Evolutionary conservation across 31 red algal genomes (phyloP), one percentile per base, ranked within the genome.

Genomic region (Odonthalia washingtoniensis): DNA sequence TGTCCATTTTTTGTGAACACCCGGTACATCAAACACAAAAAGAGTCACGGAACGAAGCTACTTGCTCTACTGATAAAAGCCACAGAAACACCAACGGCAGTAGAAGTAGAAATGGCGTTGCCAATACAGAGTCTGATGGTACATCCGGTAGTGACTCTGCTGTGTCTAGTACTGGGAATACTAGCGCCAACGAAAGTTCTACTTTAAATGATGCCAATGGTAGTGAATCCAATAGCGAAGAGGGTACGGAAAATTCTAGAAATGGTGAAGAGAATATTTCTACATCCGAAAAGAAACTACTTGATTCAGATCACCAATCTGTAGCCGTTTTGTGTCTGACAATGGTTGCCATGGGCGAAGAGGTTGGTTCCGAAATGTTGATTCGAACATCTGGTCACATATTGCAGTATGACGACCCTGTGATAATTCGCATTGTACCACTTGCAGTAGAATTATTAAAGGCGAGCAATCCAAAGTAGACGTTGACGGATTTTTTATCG

Each of bases 381-480:
- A 85, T 99, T 27, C 88, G 97, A 27, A 35, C 91, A 16, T 99
- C 92, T 72, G 94, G 78, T 31, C 97, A 96, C 72, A 57, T 99
- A 3, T 65, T 93, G 74, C 97, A 99, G 84, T 96, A 96, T 69
- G 94, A 91, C 18, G 87, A 94, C 28, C 83, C 86, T 18, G 66
- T 79, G 18, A 92, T 96, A 65, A 85, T 88, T 17, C 78, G 90
- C 28, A 83, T 87, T 21, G 91, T 99, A 3, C 97, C 97, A 37
- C 84, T 99, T 5, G 87, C 94, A 24, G 81, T 96, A 5, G 97
- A 88, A 5, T 57, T 96, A 40, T 69, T 96, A 42, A 92, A 72
- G 65, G 70, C 96, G 37, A 92, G 88, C 64, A 84, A 99, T 75
- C 97, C 97, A 12, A 88, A 94, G 62, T 40, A 96, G 36, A 72